Conservation (phyloP, 352 stramenopile genomes). For the Globisporangium echinulatum region DNA sequence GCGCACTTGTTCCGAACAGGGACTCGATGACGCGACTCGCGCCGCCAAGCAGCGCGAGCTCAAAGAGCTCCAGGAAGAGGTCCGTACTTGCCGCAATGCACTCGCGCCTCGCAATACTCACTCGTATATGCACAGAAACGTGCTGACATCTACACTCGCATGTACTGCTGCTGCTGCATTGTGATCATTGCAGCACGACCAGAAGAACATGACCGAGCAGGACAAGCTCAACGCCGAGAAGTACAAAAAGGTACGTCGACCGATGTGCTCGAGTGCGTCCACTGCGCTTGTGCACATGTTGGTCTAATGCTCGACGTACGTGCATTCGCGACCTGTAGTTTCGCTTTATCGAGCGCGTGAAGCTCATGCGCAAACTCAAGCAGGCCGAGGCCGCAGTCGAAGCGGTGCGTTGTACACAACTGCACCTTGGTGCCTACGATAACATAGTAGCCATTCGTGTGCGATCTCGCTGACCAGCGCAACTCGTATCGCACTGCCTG, state of each 20-base stretch:
- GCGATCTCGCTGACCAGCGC: background rate
- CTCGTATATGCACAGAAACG: no score
- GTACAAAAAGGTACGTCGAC: slow-evolving; percentile 59
- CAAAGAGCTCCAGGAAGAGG: slow-evolving; percentile 38
- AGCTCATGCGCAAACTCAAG: slow-evolving; percentile 77
- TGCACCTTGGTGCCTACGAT: background rate
- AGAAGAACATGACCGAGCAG: slow-evolving; percentile 39
- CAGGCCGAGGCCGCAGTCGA: slow-evolving; percentile 46
- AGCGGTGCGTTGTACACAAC: slow-evolving; percentile 18
- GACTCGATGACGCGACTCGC: slow-evolving; percentile 32
- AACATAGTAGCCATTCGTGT: background rate
- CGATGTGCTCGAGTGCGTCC: background rate
- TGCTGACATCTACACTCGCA: background rate
- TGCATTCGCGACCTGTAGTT: slow-evolving; percentile 23
- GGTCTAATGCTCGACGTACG: no score
- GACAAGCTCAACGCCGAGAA: slow-evolving; percentile 76
- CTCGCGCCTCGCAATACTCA: no score
- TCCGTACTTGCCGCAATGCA: background rate
- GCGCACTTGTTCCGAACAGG: slow-evolving; percentile 11
- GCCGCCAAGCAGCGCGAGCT: slow-evolving; percentile 46
- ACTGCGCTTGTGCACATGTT: background rate
- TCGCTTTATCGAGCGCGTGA: slow-evolving; percentile 79
- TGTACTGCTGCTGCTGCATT: background rate
- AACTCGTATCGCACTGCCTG: background rate
- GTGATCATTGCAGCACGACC: slow-evolving; percentile 19